These are phyloP conservation scores for Orbilia quercus DNA, from an alignment of 2,329 filamentous ascomycete species.

Conservation along the genomic window DNA sequence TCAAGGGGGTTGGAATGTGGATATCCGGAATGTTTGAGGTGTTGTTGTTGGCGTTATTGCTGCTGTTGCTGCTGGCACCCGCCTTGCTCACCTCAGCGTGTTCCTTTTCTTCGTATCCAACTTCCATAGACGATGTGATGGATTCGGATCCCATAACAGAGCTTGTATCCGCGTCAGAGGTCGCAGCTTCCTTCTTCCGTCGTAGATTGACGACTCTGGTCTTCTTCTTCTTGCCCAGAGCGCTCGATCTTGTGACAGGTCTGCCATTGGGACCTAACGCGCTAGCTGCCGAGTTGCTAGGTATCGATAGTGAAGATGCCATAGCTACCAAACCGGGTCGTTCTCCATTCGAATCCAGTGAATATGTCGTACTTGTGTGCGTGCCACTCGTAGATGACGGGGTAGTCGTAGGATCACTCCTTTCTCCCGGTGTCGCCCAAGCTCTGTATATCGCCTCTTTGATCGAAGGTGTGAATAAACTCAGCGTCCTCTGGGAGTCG, in stretches of 20 bases:
- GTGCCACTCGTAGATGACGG: constrained; percentile 62
- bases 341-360: constrained; percentile 75
- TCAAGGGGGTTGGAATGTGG: constrained; percentile 50
- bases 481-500: constrained; percentile 89
- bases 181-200: constrained; percentile 66
- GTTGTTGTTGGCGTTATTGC: constrained; percentile 30
- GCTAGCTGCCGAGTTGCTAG: constrained; percentile 45
- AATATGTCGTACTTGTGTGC: constrained; percentile 72
- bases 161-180: constrained; percentile 42
- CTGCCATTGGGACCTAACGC: constrained; percentile 54
- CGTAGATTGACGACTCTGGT: constrained; percentile 81
- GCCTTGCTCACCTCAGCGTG: constrained; percentile 44
- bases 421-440: constrained; percentile 77
- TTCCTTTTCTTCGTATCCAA: constrained; percentile 64
- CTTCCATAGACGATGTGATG: constrained; percentile 70
- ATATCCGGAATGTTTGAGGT: constrained; percentile 56
- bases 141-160: constrained; percentile 48
- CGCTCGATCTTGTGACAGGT: constrained; percentile 68
- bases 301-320: constrained; percentile 49
- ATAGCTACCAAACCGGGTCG: constrained; percentile 65
- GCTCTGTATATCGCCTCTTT: constrained; percentile 90
- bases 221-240: constrained; percentile 80
- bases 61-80: constrained; percentile 30
- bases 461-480: constrained; percentile 90
- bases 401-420: constrained; percentile 57